Evolutionary conservation across 306 rosid species (phyloP).

Genomic region (Medicago arabica): DNA sequence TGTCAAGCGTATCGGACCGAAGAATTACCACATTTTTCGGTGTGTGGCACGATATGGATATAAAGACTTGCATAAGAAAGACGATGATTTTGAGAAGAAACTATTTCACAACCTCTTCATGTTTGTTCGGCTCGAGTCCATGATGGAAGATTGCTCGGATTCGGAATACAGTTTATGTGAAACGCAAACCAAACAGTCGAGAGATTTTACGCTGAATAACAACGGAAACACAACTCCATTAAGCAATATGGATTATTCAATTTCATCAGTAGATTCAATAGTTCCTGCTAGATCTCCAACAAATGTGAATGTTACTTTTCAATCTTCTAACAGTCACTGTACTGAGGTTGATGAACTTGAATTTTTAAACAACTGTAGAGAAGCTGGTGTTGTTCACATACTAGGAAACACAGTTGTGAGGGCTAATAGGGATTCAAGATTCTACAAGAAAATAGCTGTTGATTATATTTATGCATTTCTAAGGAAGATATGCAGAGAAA

Average conservation of each 20-base stretch:
- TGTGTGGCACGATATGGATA: constrained; percentile 94
- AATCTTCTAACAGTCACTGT: constrained; percentile 44
- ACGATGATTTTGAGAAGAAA: constrained; percentile 85
- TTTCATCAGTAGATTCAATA: constrained; percentile 72
- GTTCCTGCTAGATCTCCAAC: constrained; percentile 58
- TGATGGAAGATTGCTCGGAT: constrained; percentile 95
- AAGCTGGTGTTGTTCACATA: constrained; percentile 94
- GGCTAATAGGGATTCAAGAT: constrained; percentile 74
- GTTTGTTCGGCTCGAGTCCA: constrained; percentile 74
- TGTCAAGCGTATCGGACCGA: constrained; percentile 86
- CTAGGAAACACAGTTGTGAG: constrained; percentile 81
- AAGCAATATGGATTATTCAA: constrained; percentile 45
- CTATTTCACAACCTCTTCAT: constrained; percentile 73
- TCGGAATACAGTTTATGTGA: constrained; percentile 71
- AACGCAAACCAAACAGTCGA: constrained; percentile 52
- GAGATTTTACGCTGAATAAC: constrained; percentile 47
- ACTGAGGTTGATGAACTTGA: constrained; percentile 78
- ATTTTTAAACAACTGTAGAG: constrained; percentile 70
- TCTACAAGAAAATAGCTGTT: constrained; percentile 75
- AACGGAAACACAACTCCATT: constrained; percentile 49
- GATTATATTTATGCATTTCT: constrained; percentile 91
- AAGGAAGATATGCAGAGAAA: constrained; percentile 87
- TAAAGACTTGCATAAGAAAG: constrained; percentile 84
- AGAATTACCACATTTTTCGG: constrained; percentile 87
- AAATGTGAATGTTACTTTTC: constrained; percentile 43